These are phyloP conservation scores for Colletotrichum sublineola DNA, from an alignment of 2,329 filamentous ascomycete genomes.

Conservation along the genomic window DNA sequence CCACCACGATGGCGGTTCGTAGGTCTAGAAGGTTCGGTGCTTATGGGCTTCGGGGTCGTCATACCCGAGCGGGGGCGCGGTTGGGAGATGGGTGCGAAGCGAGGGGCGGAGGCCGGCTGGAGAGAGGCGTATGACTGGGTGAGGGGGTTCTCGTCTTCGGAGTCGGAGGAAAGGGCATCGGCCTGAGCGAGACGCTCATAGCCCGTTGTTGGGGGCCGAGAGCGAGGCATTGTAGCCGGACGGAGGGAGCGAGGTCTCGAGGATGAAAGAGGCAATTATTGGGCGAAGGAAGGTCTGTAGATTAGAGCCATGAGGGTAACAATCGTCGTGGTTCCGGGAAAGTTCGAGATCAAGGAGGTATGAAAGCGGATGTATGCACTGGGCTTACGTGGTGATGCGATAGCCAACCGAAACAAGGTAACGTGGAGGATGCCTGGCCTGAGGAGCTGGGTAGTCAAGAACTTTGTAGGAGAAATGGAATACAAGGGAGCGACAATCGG, in stretches of 20 bases:
- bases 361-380: background rate
- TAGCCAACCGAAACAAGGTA: constrained; percentile 3
- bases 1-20: constrained; percentile 63
- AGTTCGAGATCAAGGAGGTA: background rate
- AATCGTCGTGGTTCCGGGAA: background rate
- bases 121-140: constrained; percentile 67
- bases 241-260: constrained; percentile 12
- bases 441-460: constrained; percentile 20
- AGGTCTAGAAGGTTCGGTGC: constrained; percentile 48
- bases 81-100: constrained; percentile 74
- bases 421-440: constrained; percentile 17
- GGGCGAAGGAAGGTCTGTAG: background rate
- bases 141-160: constrained; percentile 73
- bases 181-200: constrained; percentile 89
- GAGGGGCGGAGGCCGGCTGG: constrained; percentile 69
- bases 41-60: constrained; percentile 64
- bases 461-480: constrained; percentile 2
- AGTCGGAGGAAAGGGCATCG: constrained; percentile 80
- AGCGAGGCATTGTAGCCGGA: constrained; percentile 70
- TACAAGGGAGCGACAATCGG: constrained; percentile 6
- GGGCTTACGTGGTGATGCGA: constrained; percentile 12
- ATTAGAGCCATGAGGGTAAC: constrained; percentile 18
- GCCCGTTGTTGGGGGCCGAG: constrained; percentile 80
- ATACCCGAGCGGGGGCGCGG: constrained; percentile 72
- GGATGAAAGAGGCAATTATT: constrained; percentile 4